These are phyloP conservation scores for Lasiodiplodia theobromae DNA, from an alignment of 2,329 filamentous ascomycete species.

Conservation along the genomic window DNA sequence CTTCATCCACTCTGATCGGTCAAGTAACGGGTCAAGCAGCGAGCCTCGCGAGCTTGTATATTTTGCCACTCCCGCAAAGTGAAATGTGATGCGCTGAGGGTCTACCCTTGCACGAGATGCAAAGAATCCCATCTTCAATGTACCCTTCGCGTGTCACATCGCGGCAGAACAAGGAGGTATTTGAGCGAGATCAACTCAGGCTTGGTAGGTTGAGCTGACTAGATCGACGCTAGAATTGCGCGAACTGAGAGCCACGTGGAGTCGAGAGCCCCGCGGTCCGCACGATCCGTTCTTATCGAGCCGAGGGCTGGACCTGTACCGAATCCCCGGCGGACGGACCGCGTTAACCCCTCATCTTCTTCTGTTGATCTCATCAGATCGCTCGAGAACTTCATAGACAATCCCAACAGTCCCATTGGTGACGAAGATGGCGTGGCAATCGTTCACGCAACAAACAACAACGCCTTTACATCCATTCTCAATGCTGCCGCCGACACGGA, in stretches of 20 bases:
- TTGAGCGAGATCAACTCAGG: not conserved
- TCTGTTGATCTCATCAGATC: constrained; percentile 17
- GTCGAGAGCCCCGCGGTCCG: not conserved
- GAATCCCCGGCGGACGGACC: not conserved
- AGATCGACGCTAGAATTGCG: not conserved
- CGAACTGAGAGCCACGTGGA: not conserved
- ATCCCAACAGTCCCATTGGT: constrained; percentile 13
- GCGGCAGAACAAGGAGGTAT: not conserved
- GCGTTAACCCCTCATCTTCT: not conserved
- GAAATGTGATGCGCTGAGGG: constrained; percentile 14
- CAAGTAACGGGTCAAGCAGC: not conserved
- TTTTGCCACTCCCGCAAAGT: constrained; percentile 15
- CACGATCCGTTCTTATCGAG: not conserved
- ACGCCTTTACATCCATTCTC: constrained; percentile 11
- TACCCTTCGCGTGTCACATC: constrained; percentile 1
- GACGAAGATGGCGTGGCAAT: constrained; percentile 2
- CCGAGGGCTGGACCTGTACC: not conserved
- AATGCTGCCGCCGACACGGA: not conserved
- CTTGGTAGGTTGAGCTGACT: not conserved
- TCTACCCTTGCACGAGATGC: constrained; percentile 14
- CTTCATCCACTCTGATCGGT: not conserved
- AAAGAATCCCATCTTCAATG: constrained; percentile 6
- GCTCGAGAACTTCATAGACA: constrained; percentile 20
- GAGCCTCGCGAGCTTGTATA: constrained; percentile 5
- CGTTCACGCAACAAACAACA: constrained; percentile 24